Conservation (phyloP, 768 basidiomycete species). For the Kondoa malvinella region DNA sequence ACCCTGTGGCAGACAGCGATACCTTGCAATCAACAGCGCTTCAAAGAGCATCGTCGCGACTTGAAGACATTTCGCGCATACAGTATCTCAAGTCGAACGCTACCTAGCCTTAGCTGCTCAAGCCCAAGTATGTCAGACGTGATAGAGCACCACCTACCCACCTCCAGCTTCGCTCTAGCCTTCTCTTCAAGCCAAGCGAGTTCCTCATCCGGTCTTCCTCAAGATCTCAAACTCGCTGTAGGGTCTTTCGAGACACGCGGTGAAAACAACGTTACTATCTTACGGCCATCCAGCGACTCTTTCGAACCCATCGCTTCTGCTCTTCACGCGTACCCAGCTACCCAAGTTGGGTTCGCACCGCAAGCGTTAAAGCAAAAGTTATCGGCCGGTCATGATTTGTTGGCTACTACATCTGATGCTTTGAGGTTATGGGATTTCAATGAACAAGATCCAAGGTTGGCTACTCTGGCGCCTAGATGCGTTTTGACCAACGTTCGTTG, state of each 20-base stretch:
- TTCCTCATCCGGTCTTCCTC: constrained; percentile 53
- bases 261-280: not conserved
- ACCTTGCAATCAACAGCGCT: too few relatives aligned
- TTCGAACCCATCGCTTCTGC: constrained; percentile 44
- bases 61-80: too few relatives aligned
- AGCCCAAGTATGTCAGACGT: constrained; percentile 4
- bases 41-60: too few relatives aligned
- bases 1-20: too few relatives aligned
- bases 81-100: too few relatives aligned
- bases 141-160: constrained; percentile 22
- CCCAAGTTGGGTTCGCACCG: constrained; percentile 85
- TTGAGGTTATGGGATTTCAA: constrained; percentile 79
- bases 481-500: constrained; percentile 19
- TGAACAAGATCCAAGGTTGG: constrained; percentile 38
- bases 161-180: constrained; percentile 20
- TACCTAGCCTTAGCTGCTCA: too few relatives aligned
- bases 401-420: constrained; percentile 89
- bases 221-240: constrained; percentile 71
- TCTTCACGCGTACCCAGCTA: constrained; percentile 79
- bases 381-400: constrained; percentile 45
- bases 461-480: constrained; percentile 13
- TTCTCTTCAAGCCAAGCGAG: constrained; percentile 18
- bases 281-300: not conserved
- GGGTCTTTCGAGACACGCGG: constrained; percentile 42
- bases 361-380: constrained; percentile 24